phyloP scores from a whole-genome alignment of 495 filamentous ascomycete genomes.

The Cryomyces minteri region DNA sequence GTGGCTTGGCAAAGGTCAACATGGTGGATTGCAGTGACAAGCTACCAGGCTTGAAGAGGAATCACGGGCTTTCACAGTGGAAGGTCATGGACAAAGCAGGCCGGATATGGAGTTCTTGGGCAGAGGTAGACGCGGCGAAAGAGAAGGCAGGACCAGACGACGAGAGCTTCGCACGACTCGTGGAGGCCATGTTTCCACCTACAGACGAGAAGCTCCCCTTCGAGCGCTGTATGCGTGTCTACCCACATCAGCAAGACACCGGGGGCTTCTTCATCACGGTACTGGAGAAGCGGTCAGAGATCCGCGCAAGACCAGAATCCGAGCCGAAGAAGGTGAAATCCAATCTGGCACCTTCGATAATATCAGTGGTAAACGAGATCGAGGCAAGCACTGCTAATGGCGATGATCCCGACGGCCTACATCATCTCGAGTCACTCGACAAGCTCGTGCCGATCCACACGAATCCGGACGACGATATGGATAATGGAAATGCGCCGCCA shows the following conservation, averaged over 20 bases:
- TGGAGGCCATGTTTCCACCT: slow-evolving; percentile 71
- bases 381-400: slow-evolving; percentile 27
- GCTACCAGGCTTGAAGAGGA: slow-evolving; percentile 58
- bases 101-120: slow-evolving; percentile 55
- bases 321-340: slow-evolving; percentile 31
- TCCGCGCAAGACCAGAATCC: slow-evolving; percentile 65
- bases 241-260: slow-evolving; percentile 88
- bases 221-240: slow-evolving; percentile 80
- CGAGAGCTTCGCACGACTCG: slow-evolving; percentile 42
- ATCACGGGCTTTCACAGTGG: slow-evolving; percentile 57
- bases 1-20: slow-evolving; percentile 60
- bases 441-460: slow-evolving; percentile 20
- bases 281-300: slow-evolving; percentile 77
- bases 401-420: not conserved
- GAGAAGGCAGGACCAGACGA: slow-evolving; percentile 26
- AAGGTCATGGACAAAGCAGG: slow-evolving; percentile 73
- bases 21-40: slow-evolving; percentile 66
- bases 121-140: slow-evolving; percentile 46
- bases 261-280: slow-evolving; percentile 95
- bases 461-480: slow-evolving; percentile 21
- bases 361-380: slow-evolving; percentile 36
- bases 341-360: slow-evolving; percentile 26
- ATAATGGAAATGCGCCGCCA: slow-evolving; percentile 16
- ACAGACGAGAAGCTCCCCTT: slow-evolving; percentile 44
- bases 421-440: slow-evolving; percentile 18